Percentiles rank a stretch among this genome's conserved stretches.
phyloP scores from a whole-genome alignment of 2,329 filamentous ascomycete species.

The Colletotrichum orchidophilum region DNA sequence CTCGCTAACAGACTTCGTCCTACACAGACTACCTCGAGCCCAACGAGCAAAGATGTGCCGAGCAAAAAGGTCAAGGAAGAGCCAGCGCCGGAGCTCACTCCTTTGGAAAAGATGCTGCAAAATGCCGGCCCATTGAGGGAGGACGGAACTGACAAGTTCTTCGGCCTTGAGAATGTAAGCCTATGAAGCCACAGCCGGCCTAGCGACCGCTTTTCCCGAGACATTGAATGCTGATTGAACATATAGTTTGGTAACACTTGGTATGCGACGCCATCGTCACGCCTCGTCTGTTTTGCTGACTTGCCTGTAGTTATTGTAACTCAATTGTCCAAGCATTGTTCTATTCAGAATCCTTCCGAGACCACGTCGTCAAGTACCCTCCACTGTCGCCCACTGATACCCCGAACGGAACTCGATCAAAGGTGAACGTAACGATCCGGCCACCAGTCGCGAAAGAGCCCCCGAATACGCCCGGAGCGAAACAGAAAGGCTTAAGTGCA shows the following conservation, averaged over 20 bases:
- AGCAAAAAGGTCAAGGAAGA: constrained; percentile 68
- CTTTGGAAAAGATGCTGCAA: constrained; percentile 78
- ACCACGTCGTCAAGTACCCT: constrained; percentile 93
- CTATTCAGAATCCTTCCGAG: constrained; percentile 92
- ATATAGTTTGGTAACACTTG: constrained; percentile 95
- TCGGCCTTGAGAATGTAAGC: constrained; percentile 96
- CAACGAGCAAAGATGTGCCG: constrained; percentile 55
- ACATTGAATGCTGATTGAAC: constrained; percentile 45
- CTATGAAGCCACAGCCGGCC: constrained; percentile 22
- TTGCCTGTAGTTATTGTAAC: constrained; percentile 84
- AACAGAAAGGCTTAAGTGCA: constrained; percentile 62
- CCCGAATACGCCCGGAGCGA: constrained; percentile 48
- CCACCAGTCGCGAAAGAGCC: constrained; percentile 61
- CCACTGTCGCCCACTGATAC: constrained; percentile 74
- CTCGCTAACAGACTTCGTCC: constrained; percentile 38
- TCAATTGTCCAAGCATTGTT: constrained; percentile 98
- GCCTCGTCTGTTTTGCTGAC: not conserved
- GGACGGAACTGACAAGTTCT: constrained; percentile 98
- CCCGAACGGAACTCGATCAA: constrained; percentile 66
- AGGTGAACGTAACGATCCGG: constrained; percentile 70
- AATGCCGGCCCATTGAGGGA: constrained; percentile 82
- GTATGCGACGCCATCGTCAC: constrained; percentile 59
- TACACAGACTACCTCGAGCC: constrained; percentile 54
- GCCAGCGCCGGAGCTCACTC: constrained; percentile 66
- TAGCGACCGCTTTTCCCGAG: constrained; percentile 20